Percentiles rank a stretch among this genome's conserved stretches.
These are phyloP conservation scores for Lanzia echinophila DNA, from an alignment of 2,329 filamentous ascomycete genomes.

Conservation along the genomic window DNA sequence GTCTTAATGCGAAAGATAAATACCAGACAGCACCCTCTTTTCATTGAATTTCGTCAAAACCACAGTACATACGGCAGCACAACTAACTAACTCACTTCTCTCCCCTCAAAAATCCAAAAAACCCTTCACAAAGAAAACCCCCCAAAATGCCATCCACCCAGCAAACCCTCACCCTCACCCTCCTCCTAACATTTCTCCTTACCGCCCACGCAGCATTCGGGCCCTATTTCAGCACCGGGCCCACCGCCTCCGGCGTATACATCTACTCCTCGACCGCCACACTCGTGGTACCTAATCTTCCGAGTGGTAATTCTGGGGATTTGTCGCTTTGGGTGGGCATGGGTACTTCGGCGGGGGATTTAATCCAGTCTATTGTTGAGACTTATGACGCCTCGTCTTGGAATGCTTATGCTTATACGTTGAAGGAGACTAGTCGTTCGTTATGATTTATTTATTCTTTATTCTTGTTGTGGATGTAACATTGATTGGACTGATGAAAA, in stretches of 20 bases:
- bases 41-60: too few relatives aligned
- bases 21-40: too few relatives aligned
- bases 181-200: too few relatives aligned
- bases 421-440: conserved; percentile 30
- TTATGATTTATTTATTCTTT: conserved; percentile 13
- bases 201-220: conserved; percentile 30
- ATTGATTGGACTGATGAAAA: too few relatives aligned
- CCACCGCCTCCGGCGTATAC: conserved; percentile 34
- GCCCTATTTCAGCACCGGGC: conserved; percentile 39
- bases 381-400: conserved; percentile 29
- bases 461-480: too few relatives aligned
- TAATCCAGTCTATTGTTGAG: conserved; percentile 42
- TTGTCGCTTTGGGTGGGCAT: conserved; percentile 43
- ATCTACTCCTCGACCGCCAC: conserved; percentile 40
- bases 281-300: conserved; percentile 35
- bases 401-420: conserved; percentile 39
- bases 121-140: too few relatives aligned
- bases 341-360: conserved; percentile 40
- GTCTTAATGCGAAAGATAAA: too few relatives aligned
- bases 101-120: too few relatives aligned
- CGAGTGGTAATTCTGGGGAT: conserved; percentile 33
- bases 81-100: too few relatives aligned
- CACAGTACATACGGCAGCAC: too few relatives aligned
- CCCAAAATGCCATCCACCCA: too few relatives aligned
- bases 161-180: too few relatives aligned